A percentile compares a stretch with the other conserved stretches of the same genome.
Conservation (phyloP, 176 grass and related monocot species). For the Thinopyrum elongatum region DNA sequence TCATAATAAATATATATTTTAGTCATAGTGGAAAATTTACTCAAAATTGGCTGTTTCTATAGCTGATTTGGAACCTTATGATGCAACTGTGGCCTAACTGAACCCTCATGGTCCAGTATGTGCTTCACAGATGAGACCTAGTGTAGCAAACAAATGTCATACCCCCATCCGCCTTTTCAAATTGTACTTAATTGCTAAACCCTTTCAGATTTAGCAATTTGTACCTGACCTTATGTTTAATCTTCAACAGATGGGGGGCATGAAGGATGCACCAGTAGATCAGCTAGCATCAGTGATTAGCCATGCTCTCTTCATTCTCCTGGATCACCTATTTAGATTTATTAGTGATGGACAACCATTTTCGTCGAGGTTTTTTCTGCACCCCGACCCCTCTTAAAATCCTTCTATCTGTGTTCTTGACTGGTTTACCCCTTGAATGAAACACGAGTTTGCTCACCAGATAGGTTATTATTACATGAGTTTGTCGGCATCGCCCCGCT, state of each 20-base stretch:
- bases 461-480: neutral
- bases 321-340: constrained; percentile 2
- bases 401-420: neutral
- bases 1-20: neutral
- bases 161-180: neutral
- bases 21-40: constrained; percentile 1
- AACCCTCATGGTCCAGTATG: neutral
- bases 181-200: neutral
- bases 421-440: neutral
- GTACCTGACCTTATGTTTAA: constrained; percentile 21
- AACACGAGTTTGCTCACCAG: neutral
- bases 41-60: constrained; percentile 10
- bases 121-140: neutral
- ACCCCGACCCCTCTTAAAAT: neutral
- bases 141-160: neutral
- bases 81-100: neutral
- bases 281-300: constrained; percentile 33
- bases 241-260: constrained; percentile 54
- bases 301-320: constrained; percentile 38
- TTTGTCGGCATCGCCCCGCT: neutral
- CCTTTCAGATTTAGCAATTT: neutral
- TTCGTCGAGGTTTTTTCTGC: constrained; percentile 35
- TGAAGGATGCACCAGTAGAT: constrained; percentile 37
- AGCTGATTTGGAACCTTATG: constrained; percentile 2
- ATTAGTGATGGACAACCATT: constrained; percentile 17